Conservation (phyloP, 192 early-diverging fungal species). For the Dissophora globulifera region DNA sequence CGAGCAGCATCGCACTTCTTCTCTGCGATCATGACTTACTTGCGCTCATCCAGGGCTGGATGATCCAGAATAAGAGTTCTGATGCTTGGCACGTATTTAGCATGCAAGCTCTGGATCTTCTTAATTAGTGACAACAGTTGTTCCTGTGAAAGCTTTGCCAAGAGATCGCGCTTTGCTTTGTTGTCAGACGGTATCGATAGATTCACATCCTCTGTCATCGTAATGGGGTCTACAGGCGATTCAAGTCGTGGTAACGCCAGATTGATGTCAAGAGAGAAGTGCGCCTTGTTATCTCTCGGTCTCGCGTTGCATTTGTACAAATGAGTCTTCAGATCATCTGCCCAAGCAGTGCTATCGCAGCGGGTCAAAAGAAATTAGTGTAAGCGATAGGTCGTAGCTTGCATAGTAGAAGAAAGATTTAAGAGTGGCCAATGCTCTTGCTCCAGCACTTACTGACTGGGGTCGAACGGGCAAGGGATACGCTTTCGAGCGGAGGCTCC, state of each 20-base stretch:
- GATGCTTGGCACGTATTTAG: conserved; percentile 43
- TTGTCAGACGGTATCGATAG: no score
- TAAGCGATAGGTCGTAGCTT: no score
- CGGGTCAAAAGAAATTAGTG: neutral
- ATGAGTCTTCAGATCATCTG: conserved; percentile 66
- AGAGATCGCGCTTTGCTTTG: conserved; percentile 9
- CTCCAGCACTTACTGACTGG: conserved; percentile 66
- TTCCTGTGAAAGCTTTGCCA: conserved; percentile 24
- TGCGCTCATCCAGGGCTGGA: conserved; percentile 47
- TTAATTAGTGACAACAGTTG: conserved; percentile 28
- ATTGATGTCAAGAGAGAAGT: conserved; percentile 56
- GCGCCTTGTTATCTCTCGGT: conserved; percentile 56
- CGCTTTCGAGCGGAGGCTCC: conserved; percentile 50
- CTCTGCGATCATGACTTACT: conserved; percentile 34
- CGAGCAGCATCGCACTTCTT: no score
- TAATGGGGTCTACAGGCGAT: conserved; percentile 12
- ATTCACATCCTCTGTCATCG: no score
- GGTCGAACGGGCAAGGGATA: conserved; percentile 80
- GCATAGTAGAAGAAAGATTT: no score
- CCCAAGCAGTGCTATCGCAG: conserved; percentile 59
- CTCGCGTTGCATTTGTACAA: conserved; percentile 73
- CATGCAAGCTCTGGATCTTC: conserved; percentile 42
- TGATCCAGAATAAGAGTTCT: conserved; percentile 35
- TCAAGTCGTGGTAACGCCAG: conserved; percentile 46
- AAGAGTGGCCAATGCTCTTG: no score